These are phyloP conservation scores for Porphyridium purpureum DNA, from an alignment of 23 red algal genomes.

Conservation along the genomic window DNA sequence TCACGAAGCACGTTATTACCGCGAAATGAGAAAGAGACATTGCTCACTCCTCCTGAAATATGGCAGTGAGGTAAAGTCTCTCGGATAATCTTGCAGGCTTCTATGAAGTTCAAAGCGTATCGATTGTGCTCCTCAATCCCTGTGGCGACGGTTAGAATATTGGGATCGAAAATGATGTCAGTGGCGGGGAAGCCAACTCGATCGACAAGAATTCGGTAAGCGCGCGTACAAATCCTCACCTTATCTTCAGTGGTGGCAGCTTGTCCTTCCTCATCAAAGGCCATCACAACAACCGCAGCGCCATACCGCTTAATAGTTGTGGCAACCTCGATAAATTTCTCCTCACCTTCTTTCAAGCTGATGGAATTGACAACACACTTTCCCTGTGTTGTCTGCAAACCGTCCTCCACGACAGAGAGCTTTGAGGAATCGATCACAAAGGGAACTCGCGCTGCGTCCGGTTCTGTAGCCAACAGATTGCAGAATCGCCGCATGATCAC, in stretches of 20 bases:
- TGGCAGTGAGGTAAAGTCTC: conserved; percentile 36
- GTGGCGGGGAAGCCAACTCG: conserved; percentile 35
- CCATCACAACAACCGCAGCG: conserved; percentile 68
- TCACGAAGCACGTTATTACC: conserved; percentile 57
- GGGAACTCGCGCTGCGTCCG: conserved; percentile 53
- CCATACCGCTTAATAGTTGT: conserved; percentile 43
- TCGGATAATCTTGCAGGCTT: conserved; percentile 23
- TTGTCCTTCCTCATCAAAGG: conserved; percentile 62
- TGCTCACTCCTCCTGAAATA: conserved; percentile 53
- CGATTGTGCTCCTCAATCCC: conserved; percentile 75
- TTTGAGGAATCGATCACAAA: conserved; percentile 75
- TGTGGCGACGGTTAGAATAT: conserved; percentile 64
- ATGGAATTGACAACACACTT: conserved; percentile 81
- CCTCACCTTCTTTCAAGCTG: conserved; percentile 42
- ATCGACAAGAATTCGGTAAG: conserved; percentile 51
- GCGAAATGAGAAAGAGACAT: conserved; percentile 71
- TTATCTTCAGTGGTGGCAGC: conserved; percentile 52
- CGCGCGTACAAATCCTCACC: conserved; percentile 38
- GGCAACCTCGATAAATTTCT: conserved; percentile 32
- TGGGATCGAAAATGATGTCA: conserved; percentile 72
- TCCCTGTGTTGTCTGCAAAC: conserved; percentile 51
- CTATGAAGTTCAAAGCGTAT: conserved; percentile 56
- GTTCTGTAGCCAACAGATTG: conserved; percentile 60
- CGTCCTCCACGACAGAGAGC: conserved; percentile 51
- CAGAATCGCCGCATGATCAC: conserved; percentile 53